Evolutionary conservation across 2,329 filamentous ascomycete species (phyloP).

Genomic region (Tothia fuscella): DNA sequence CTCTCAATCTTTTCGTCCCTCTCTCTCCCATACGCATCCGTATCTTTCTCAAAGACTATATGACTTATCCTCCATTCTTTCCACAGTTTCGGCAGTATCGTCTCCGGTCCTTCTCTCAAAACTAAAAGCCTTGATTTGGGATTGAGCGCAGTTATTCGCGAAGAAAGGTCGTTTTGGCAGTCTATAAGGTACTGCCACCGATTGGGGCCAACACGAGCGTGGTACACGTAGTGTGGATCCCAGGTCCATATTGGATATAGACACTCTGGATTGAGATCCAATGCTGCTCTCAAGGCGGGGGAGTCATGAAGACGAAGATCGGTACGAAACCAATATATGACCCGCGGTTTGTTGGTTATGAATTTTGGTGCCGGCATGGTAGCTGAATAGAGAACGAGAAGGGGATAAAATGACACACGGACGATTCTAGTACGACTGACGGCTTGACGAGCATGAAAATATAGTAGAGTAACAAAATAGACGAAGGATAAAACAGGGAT

Average conservation of each 20-base stretch:
- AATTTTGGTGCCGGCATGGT: too few relatives aligned
- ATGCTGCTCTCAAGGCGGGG: slow-evolving; percentile 57
- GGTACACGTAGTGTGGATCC: slow-evolving; percentile 72
- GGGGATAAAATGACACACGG: too few relatives aligned
- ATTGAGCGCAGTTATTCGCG: slow-evolving; percentile 57
- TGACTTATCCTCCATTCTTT: slow-evolving; percentile 63
- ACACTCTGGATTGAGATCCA: slow-evolving; percentile 55
- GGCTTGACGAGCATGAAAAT: too few relatives aligned
- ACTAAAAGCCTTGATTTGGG: slow-evolving; percentile 58
- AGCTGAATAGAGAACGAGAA: too few relatives aligned
- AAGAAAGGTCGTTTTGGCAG: slow-evolving; percentile 59
- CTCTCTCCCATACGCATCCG: slow-evolving; percentile 57
- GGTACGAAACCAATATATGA: slow-evolving; percentile 70
- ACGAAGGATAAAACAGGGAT: too few relatives aligned
- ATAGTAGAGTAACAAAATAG: too few relatives aligned
- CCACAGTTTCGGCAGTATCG: slow-evolving; percentile 59
- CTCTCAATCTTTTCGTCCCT: slow-evolving; percentile 48
- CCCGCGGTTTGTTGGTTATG: too few relatives aligned
- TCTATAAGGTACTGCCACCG: slow-evolving; percentile 67
- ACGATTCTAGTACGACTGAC: too few relatives aligned
- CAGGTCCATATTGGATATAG: slow-evolving; percentile 70
- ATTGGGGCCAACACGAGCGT: slow-evolving; percentile 56
- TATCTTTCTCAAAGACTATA: slow-evolving; percentile 68
- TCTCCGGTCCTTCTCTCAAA: slow-evolving; percentile 60
- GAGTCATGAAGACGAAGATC: slow-evolving; percentile 69